Evolutionary conservation across 352 stramenopile genomes (phyloP).

Genomic region (Peronospora destructor): DNA sequence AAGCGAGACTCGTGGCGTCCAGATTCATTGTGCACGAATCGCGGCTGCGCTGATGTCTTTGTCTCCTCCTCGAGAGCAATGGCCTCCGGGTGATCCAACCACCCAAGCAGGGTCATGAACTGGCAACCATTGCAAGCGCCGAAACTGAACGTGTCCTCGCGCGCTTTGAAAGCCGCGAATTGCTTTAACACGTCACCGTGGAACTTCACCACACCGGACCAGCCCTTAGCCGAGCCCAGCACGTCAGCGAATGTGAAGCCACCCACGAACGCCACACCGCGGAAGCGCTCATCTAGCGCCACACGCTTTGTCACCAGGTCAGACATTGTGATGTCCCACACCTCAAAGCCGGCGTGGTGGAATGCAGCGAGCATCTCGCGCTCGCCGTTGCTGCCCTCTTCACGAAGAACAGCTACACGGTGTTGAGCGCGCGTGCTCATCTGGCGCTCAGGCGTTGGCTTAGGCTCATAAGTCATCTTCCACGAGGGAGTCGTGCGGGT

Average conservation of each 20-base stretch:
- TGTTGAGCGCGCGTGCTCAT: slow-evolving; percentile 82
- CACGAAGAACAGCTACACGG: slow-evolving; percentile 93
- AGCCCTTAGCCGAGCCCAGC: slow-evolving; percentile 98
- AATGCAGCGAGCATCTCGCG: slow-evolving; percentile 98
- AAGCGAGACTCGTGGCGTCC: slow-evolving; percentile 96
- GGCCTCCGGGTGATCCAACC: slow-evolving; percentile 80
- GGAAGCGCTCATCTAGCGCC: slow-evolving; percentile 90
- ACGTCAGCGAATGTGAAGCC: slow-evolving; percentile 99
- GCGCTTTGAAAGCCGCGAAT: slow-evolving; percentile 94
- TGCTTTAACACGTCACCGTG: slow-evolving; percentile 92
- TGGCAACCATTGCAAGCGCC: slow-evolving; percentile 99
- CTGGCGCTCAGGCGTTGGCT: slow-evolving; percentile 73
- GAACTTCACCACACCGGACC: slow-evolving; percentile 96
- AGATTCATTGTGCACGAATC: slow-evolving; percentile 97
- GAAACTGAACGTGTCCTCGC: slow-evolving; percentile 97
- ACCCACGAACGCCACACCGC: slow-evolving; percentile 96
- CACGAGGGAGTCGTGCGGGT: slow-evolving; percentile 77
- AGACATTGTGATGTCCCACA: slow-evolving; percentile 97
- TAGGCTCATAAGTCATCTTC: slow-evolving; percentile 87
- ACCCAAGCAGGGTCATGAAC: slow-evolving; percentile 98
- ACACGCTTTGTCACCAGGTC: slow-evolving; percentile 91
- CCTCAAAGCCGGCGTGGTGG: slow-evolving; percentile 94
- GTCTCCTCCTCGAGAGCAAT: slow-evolving; percentile 47
- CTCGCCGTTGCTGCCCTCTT: slow-evolving; percentile 99
- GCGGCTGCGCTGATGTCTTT: slow-evolving; percentile 64